These are phyloP conservation scores for Mitragyna speciosa DNA, from an alignment of 257 asterid species.

Conservation along the genomic window DNA sequence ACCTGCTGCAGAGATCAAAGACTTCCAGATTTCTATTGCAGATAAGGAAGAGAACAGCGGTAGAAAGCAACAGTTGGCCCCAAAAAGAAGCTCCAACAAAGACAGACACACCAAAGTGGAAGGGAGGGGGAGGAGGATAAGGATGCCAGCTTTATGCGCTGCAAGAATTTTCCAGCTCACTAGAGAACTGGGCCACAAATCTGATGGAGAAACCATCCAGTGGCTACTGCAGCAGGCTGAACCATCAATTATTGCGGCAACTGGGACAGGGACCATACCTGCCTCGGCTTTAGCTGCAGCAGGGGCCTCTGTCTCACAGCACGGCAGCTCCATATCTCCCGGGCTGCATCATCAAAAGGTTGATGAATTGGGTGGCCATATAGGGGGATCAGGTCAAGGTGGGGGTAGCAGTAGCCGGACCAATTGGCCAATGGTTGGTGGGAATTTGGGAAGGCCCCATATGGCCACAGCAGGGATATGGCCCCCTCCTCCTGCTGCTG, in stretches of 20 bases:
- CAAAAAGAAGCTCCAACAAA: slow-evolving; percentile 64
- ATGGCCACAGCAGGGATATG: slow-evolving; percentile 32
- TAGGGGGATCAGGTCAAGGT: slow-evolving; percentile 18
- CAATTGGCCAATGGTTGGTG: slow-evolving; percentile 53
- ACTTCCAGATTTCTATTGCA: slow-evolving; percentile 41
- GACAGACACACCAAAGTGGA: slow-evolving; percentile 79
- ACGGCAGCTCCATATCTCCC: slow-evolving; percentile 40
- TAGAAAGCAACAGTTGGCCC: slow-evolving; percentile 49
- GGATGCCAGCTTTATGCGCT: slow-evolving; percentile 84
- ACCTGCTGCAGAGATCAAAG: slow-evolving; percentile 32
- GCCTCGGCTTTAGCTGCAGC: slow-evolving; percentile 65
- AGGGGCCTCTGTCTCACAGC: slow-evolving; percentile 45
- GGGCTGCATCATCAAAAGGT: slow-evolving; percentile 53
- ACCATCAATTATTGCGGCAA: slow-evolving; percentile 72
- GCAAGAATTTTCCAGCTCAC: slow-evolving; percentile 76
- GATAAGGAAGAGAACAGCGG: slow-evolving; percentile 45
- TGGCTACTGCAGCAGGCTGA: slow-evolving; percentile 76
- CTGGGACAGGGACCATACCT: slow-evolving; percentile 71
- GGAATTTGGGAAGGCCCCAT: slow-evolving; percentile 51
- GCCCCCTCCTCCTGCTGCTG: slow-evolving; percentile 37
- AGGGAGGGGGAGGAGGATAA: slow-evolving; percentile 71
- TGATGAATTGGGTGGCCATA: slow-evolving; percentile 42
- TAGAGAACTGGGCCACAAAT: slow-evolving; percentile 76
- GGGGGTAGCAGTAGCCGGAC: slow-evolving; percentile 25
- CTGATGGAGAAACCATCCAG: slow-evolving; percentile 78